These are phyloP conservation scores for Ophiostoma quercus DNA, from an alignment of 2,329 filamentous ascomycete species.

Conservation along the genomic window DNA sequence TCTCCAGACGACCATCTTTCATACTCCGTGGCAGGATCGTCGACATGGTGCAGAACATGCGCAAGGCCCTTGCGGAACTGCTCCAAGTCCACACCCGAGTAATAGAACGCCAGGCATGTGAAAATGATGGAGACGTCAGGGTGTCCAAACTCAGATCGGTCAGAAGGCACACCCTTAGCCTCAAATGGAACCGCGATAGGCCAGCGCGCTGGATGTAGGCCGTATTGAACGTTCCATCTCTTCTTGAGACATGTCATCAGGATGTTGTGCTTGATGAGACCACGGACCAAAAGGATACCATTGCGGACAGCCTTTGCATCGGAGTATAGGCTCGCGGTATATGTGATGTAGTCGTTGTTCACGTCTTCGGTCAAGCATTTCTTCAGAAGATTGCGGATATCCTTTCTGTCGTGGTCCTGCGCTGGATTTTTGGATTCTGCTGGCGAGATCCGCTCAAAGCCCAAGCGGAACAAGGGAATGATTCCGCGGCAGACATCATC, in stretches of 20 bases:
- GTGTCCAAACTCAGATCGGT: constrained; percentile 62
- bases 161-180: constrained; percentile 59
- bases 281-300: constrained; percentile 53
- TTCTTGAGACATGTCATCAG: constrained; percentile 56
- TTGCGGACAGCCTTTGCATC: constrained; percentile 6
- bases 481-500: constrained; percentile 38
- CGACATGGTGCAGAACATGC: constrained; percentile 45
- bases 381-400: not conserved
- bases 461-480: constrained; percentile 30
- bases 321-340: constrained; percentile 8
- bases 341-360: not conserved
- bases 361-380: constrained; percentile 1
- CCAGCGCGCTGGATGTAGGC: constrained; percentile 48
- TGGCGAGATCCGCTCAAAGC: not conserved
- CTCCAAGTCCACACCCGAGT: constrained; percentile 46
- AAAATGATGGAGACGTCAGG: constrained; percentile 61
- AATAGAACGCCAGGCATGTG: constrained; percentile 64
- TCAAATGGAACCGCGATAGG: constrained; percentile 63
- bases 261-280: constrained; percentile 56
- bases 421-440: not conserved
- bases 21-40: constrained; percentile 55
- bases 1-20: constrained; percentile 44
- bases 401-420: not conserved
- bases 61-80: constrained; percentile 49
- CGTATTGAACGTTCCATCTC: constrained; percentile 63